Evolutionary conservation across 192 early-diverging fungal genomes (phyloP), one percentile per base, ranked within the genome.

Genomic region (Backusella mclennaniae): DNA sequence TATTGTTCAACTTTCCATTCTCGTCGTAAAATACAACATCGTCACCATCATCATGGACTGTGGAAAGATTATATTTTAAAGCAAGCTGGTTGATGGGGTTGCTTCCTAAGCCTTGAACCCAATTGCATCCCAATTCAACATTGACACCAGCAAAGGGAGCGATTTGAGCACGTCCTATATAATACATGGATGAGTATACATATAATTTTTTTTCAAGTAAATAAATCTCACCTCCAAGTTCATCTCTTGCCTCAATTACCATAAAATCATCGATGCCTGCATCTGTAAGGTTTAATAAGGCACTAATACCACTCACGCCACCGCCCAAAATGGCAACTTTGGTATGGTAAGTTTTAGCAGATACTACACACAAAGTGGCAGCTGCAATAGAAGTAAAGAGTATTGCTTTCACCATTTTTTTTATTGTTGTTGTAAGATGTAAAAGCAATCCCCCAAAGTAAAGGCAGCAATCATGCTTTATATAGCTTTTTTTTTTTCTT

Each of bases 241-340:
- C 71, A 35, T 79, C 74, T 33, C 76, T 38, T 1, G 81, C 81
- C 63, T 84, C 84, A 23, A 84, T 49, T 15, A 84, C 79, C 29
- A 84, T 73, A 74, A 84, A 80, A 41, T 84, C 81, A 33, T 67
- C 44, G n/a, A 84, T 73, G 6, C 76, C 76, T n/a, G 66, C 49
- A 23, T 52, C 67, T 33, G 77, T 75, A 71, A 84, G 69, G 14
- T 78, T 71, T 42, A 68, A 66, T 2, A 82, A 78, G 12, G 84
- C 84, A 67, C 53, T 75, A 8, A 84, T 83, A 17, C 78, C 84
- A 44, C 78, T 72, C 1, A 80, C 81, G 36, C 84, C 84, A 66
- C 78, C 84, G 35, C 84, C 84, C 12, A 84, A 56, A 52, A 84
- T 84, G 63, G 73, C 78, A 15, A 84, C 84, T 67, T 84, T 82